Evolutionary conservation across 495 filamentous ascomycete genomes (phyloP), one percentile per base, ranked within the genome.

Genomic region (Tuber calosporum): DNA sequence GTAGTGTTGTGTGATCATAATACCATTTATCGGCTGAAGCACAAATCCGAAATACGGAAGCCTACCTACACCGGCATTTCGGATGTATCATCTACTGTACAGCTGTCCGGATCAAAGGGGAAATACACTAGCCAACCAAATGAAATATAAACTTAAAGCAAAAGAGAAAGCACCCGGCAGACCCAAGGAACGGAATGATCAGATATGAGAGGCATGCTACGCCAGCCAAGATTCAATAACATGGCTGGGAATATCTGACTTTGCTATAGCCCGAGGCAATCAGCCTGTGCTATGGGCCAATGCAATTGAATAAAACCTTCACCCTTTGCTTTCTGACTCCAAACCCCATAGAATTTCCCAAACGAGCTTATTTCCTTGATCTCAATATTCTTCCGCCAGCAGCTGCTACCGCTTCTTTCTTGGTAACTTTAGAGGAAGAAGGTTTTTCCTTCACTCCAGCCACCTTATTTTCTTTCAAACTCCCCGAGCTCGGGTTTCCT

Each of bases 381-480:
- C 79, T 73, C 75, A 81, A 74, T 17, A 81, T 79, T 34, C 79
- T 78, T 48, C 79, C 79, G 4, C 78, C 73, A 34, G 39, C 62
- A 48, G 69, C 34, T 40, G 69, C 53, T 41, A 69, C 39, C 13
- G 40, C 67, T 71, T 80, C 78, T 37, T 67, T 75, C 43, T 72
- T 75, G 34, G 45, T 62, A 26, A 38, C 22, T 73, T 73, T 77
- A 53, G 58, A 40, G 69, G 42, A 36, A 5, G 74, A 30, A 36
- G 11, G 62, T 45, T 58, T 72, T 19, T 78, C 72, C 43, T 77
- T 80, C 34, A 80, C 79, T 37, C 80, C 80, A 22, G 72, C 79
- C 45, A 81, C 80, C 30, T 71, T 75, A 72, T 81, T 81, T 72
- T 81, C 80, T 42, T 81, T 81, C 66, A 81, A 62, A 71, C 80